Evolutionary conservation across 2,329 filamentous ascomycete genomes (phyloP), one percentile per base, ranked within the genome.

Genomic region (Graphilbum fragrans): DNA sequence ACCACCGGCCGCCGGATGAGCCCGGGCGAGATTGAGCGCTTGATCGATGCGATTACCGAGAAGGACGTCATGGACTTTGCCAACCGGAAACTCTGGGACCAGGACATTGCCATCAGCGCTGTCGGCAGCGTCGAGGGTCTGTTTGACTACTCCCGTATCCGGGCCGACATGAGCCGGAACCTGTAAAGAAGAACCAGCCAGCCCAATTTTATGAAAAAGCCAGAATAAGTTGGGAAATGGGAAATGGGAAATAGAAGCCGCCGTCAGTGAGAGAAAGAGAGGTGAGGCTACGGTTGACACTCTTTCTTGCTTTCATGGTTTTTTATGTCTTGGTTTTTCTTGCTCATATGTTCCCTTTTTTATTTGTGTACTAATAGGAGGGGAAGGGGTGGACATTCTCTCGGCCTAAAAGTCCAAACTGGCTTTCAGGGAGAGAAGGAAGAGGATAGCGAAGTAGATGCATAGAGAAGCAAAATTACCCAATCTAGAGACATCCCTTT

Each of bases 61-160:
- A 93, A 93, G 74, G 86, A 96, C 57, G 86, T 98, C 50, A 95
- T 95, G 85, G 79, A 83, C 56, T 98, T 96, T 61, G 90, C 90
- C 56, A 82, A 85, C 73, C 79, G 80, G 65, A 94, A 92, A 70
- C 70, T 98, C 47, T 98, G 92, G 92, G 92, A 98, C 68, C 83
- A 90, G 67, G 92, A 98, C 62, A 72, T 98, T 55, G 92, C 92
- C 56, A 75, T 98, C 62, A 88, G 81, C 60, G 92, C 90, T 27
- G 85, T 96, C 51, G 92, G 92, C 52, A 81, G 78, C 67, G 87
- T 96, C 58, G 92, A 96, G 75, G 90, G 80, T 60, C 63, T 82
- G 44, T 72, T 83, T 47, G 77, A 90, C 63, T 93, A 92, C 70
- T 38, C 54, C 27, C 55, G 59, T 41, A 50, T 61, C 41, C 53